Evolutionary conservation across 1,284 basidiomycete genomes (phyloP).

Genomic region (Volvariella volvacea): DNA sequence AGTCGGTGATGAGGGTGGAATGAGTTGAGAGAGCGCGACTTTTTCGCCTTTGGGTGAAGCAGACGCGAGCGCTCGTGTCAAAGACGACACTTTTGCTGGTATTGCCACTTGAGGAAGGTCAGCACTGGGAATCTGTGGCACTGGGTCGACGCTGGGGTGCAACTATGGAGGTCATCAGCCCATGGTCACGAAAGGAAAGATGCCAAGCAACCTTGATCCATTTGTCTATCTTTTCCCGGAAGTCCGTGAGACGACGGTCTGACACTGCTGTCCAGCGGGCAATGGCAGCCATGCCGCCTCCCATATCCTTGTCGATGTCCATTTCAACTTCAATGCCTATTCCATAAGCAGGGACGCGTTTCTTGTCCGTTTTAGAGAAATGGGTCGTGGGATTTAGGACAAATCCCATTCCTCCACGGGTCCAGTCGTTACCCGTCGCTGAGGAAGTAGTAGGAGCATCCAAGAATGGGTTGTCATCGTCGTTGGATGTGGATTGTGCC

Average conservation of each 20-base stretch:
- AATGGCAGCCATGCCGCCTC: constrained; percentile 74
- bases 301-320: constrained; percentile 72
- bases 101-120: constrained; percentile 52
- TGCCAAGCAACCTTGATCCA: constrained; percentile 53
- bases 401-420: constrained; percentile 70
- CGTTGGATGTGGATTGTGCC: constrained; percentile 13
- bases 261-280: constrained; percentile 73
- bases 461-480: constrained; percentile 72
- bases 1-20: constrained; percentile 37
- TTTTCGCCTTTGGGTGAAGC: constrained; percentile 56
- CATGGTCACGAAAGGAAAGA: background rate
- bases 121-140: constrained; percentile 60
- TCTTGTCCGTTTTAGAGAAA: constrained; percentile 54
- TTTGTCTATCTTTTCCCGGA: constrained; percentile 50
- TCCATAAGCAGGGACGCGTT: constrained; percentile 70
- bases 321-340: constrained; percentile 81
- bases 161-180: constrained; percentile 31
- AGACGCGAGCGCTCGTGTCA: constrained; percentile 64
- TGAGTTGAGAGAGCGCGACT: constrained; percentile 34
- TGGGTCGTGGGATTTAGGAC: constrained; percentile 66
- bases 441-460: constrained; percentile 24
- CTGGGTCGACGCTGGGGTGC: constrained; percentile 30
- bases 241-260: constrained; percentile 50
- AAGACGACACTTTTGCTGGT: constrained; percentile 50
- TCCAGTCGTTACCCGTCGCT: constrained; percentile 56